Evolutionary conservation across 1,284 basidiomycete species (phyloP).

Genomic region (Apiotrichum gamsii): DNA sequence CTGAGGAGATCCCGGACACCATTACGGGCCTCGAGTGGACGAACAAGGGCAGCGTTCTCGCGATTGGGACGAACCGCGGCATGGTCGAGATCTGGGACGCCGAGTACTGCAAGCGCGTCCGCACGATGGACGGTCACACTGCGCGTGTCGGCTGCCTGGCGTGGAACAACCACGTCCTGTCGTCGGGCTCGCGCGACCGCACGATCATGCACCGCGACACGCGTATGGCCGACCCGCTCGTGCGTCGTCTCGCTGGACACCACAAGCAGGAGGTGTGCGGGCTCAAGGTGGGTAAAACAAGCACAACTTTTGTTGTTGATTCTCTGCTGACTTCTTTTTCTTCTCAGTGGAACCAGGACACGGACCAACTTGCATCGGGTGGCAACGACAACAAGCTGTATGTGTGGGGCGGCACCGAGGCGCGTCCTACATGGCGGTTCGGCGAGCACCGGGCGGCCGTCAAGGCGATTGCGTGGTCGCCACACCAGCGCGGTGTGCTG

Average conservation of each 20-base stretch:
- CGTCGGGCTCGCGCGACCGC: conserved; percentile 86
- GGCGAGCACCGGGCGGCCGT: conserved; percentile 95
- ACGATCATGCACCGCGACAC: conserved; percentile 89
- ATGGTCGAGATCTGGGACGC: conserved; percentile 92
- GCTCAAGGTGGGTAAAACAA: too few species aligned
- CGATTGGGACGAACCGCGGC: conserved; percentile 84
- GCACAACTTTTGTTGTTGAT: too few species aligned
- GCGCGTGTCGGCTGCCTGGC: conserved; percentile 88
- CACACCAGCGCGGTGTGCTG: conserved; percentile 82
- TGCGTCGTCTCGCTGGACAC: conserved; percentile 64
- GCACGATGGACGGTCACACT: conserved; percentile 76
- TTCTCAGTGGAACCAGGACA: conserved; percentile 77
- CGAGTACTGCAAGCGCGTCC: conserved; percentile 64
- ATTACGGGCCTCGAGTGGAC: conserved; percentile 89
- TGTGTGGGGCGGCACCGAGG: conserved; percentile 73
- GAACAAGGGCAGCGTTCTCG: conserved; percentile 80
- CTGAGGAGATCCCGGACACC: conserved; percentile 52
- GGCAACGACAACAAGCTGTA: conserved; percentile 99
- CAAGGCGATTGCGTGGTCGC: conserved; percentile 97
- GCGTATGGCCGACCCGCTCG: conserved; percentile 63
- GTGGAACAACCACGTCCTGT: conserved; percentile 85
- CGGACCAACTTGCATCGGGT: conserved; percentile 79
- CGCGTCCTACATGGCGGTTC: conserved; percentile 81
- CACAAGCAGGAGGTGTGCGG: conserved; percentile 97
- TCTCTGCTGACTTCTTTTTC: too few species aligned